phyloP scores from a whole-genome alignment of 1,284 basidiomycete species.

The Bjerkandera adusta region DNA sequence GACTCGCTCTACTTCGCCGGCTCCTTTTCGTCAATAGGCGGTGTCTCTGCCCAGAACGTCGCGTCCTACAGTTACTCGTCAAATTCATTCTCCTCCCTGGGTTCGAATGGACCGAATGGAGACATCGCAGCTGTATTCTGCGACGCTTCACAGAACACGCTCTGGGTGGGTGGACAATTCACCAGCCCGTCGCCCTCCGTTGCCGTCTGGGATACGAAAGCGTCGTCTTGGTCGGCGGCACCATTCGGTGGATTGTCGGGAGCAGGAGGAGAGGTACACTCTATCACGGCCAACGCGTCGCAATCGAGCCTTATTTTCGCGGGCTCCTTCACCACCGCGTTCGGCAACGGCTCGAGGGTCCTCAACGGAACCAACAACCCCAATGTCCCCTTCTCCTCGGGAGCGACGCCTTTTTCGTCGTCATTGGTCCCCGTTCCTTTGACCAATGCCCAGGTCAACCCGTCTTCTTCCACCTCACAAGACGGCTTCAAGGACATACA shows the following conservation, averaged over 20 bases:
- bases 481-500: constrained; percentile 68
- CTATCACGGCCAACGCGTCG: constrained; percentile 77
- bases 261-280: constrained; percentile 62
- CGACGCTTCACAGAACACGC: constrained; percentile 63
- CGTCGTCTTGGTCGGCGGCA: constrained; percentile 69
- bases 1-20: constrained; percentile 75
- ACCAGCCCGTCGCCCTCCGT: constrained; percentile 69
- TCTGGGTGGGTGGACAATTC: constrained; percentile 90
- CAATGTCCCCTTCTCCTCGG: constrained; percentile 71
- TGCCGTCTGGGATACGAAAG: constrained; percentile 73
- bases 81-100: constrained; percentile 57
- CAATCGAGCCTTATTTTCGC: constrained; percentile 80
- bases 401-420: constrained; percentile 84
- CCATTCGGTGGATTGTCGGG: constrained; percentile 86
- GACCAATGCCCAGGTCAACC: constrained; percentile 61
- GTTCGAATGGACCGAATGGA: constrained; percentile 66
- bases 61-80: constrained; percentile 69
- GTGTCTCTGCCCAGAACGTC: constrained; percentile 60
- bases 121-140: constrained; percentile 79
- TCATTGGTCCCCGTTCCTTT: constrained; percentile 89
- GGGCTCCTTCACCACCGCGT: constrained; percentile 82
- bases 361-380: constrained; percentile 70
- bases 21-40: constrained; percentile 67
- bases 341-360: constrained; percentile 54
- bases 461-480: constrained; percentile 67